phyloP scores from a whole-genome alignment of 306 rosid genomes.

The Lathyrus aphaca region DNA sequence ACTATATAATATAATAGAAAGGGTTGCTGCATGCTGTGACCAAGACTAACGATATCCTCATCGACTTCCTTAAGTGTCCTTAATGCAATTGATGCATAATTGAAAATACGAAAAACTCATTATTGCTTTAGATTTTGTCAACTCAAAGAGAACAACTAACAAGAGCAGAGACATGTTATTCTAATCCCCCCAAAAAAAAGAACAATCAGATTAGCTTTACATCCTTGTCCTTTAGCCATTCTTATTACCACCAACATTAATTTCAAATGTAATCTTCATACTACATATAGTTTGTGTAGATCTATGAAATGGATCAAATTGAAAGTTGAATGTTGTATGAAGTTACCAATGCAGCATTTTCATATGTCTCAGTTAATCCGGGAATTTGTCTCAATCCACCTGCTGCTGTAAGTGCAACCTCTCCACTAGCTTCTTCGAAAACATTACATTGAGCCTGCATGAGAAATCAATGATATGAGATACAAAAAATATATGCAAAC shows the following conservation, averaged over 20 bases:
- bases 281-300: not conserved
- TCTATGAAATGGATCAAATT: constrained; percentile 30
- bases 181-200: constrained; percentile 20
- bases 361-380: constrained; percentile 64
- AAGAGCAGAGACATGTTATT: constrained; percentile 22
- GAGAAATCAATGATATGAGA: constrained; percentile 35
- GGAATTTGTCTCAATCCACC: constrained; percentile 92
- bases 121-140: not conserved
- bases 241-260: constrained; percentile 22
- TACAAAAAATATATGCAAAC: not conserved
- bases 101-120: constrained; percentile 20
- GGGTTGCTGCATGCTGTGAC: not conserved
- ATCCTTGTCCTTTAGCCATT: constrained; percentile 8
- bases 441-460: constrained; percentile 86
- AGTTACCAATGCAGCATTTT: constrained; percentile 90
- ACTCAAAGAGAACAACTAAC: constrained; percentile 23
- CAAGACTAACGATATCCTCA: not conserved
- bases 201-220: constrained; percentile 1
- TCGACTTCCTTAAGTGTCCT: constrained; percentile 4
- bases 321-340: constrained; percentile 20
- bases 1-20: constrained; percentile 3
- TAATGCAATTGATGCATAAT: constrained; percentile 17
- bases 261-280: constrained; percentile 28
- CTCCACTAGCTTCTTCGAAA: constrained; percentile 84
- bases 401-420: constrained; percentile 79